These are phyloP conservation scores for Fonsecaea pedrosoi DNA, from an alignment of 2,329 filamentous ascomycete genomes.

Conservation along the genomic window DNA sequence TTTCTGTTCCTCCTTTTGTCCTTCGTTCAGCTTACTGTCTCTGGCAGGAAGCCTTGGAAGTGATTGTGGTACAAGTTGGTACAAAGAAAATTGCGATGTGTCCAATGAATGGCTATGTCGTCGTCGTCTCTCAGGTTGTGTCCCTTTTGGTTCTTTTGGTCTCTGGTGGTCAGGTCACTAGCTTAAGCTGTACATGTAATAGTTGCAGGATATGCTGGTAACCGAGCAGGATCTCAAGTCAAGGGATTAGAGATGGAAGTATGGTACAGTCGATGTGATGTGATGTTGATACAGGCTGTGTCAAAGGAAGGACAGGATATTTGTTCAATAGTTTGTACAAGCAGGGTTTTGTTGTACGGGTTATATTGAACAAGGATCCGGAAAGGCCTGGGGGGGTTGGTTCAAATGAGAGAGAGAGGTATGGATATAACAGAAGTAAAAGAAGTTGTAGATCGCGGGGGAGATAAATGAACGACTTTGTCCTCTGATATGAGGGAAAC, in stretches of 20 bases:
- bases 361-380: constrained; percentile 39
- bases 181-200: constrained; percentile 34
- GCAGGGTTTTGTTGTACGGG: constrained; percentile 34
- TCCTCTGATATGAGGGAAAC: constrained; percentile 39
- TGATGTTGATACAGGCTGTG: constrained; percentile 38
- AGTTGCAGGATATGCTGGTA: constrained; percentile 35
- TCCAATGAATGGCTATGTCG: constrained; percentile 36
- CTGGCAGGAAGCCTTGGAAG: constrained; percentile 11
- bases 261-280: constrained; percentile 27
- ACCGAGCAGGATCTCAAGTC: constrained; percentile 20
- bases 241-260: constrained; percentile 25
- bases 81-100: constrained; percentile 27
- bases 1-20: constrained; percentile 7
- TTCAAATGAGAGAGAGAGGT: constrained; percentile 27
- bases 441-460: constrained; percentile 39
- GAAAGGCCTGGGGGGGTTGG: constrained; percentile 35
- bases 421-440: constrained; percentile 38
- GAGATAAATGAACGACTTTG: constrained; percentile 38
- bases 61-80: constrained; percentile 34
- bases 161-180: not conserved
- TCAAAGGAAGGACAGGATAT: constrained; percentile 41
- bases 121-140: constrained; percentile 4
- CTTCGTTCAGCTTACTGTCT: constrained; percentile 17
- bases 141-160: constrained; percentile 17
- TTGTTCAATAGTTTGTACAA: constrained; percentile 36